phyloP scores from a whole-genome alignment of 768 basidiomycete species.

The Suillus brevipes region DNA sequence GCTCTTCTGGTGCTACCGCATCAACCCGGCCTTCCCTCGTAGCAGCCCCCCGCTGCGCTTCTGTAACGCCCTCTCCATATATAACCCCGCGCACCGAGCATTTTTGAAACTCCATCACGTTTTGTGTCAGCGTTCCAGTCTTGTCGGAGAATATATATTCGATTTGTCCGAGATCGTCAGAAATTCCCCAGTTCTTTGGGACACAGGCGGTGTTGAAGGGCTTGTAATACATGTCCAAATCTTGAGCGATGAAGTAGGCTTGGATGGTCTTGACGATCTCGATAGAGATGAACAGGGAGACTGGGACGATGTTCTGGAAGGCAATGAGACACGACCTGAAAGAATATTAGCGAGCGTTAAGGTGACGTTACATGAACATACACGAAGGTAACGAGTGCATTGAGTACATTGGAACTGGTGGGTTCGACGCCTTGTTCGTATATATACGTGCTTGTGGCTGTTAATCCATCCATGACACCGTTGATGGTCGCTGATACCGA shows the following conservation, averaged over 20 bases:
- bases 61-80: conserved; percentile 94
- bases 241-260: conserved; percentile 94
- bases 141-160: conserved; percentile 95
- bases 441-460: conserved; percentile 63
- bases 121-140: conserved; percentile 96
- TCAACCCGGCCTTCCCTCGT: conserved; percentile 76
- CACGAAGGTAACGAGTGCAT: conserved; percentile 89
- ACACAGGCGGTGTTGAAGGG: conserved; percentile 85
- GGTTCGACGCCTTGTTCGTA: conserved; percentile 72
- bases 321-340: conserved; percentile 87
- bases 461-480: conserved; percentile 64
- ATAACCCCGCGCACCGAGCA: conserved; percentile 82
- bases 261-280: conserved; percentile 98
- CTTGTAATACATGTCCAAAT: conserved; percentile 94
- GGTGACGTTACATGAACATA: conserved; percentile 42
- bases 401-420: conserved; percentile 59
- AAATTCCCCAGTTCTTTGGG: conserved; percentile 98
- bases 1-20: conserved; percentile 65
- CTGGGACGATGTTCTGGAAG: conserved; percentile 97
- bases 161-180: conserved; percentile 97
- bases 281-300: conserved; percentile 95
- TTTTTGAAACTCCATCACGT: conserved; percentile 98
- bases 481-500: conserved; percentile 70
- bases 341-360: conserved; percentile 12
- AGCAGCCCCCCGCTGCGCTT: conserved; percentile 91